These are phyloP conservation scores for Larix sibirica DNA, from an alignment of 83 land plant species.

Conservation along the genomic window DNA sequence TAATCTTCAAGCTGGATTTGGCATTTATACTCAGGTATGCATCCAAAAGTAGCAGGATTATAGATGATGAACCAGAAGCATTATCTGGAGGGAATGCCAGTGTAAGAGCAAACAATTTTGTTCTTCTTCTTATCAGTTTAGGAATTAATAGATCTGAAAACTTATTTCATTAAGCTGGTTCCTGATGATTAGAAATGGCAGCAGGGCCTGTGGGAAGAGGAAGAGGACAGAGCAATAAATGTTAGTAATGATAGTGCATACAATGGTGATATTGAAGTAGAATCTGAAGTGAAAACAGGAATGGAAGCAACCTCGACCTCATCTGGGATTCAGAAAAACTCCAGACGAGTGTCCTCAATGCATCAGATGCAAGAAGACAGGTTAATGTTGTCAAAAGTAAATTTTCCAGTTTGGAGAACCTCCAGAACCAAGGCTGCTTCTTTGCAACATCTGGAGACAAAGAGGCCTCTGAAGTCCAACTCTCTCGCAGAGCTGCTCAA, in stretches of 20 bases:
- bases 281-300: not conserved
- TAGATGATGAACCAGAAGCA: conserved; percentile 7
- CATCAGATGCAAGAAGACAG: not conserved
- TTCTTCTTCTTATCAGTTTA: not conserved
- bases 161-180: not conserved
- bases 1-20: not conserved
- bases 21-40: conserved; percentile 1
- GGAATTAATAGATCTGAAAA: not conserved
- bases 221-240: not conserved
- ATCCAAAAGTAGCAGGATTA: not conserved
- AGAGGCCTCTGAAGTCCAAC: not conserved
- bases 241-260: not conserved
- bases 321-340: not conserved
- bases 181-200: conserved; percentile 4
- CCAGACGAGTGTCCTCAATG: not conserved
- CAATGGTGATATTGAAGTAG: conserved; percentile 11
- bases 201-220: conserved; percentile 7
- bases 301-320: not conserved
- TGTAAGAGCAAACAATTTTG: not conserved
- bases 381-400: not conserved
- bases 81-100: not conserved
- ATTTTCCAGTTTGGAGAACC: not conserved
- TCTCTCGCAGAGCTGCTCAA: conserved; percentile 12
- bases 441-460: not conserved
- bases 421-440: not conserved